Evolutionary conservation across 140 eudicot species (phyloP).

Genomic region (Flaveria floridana): DNA sequence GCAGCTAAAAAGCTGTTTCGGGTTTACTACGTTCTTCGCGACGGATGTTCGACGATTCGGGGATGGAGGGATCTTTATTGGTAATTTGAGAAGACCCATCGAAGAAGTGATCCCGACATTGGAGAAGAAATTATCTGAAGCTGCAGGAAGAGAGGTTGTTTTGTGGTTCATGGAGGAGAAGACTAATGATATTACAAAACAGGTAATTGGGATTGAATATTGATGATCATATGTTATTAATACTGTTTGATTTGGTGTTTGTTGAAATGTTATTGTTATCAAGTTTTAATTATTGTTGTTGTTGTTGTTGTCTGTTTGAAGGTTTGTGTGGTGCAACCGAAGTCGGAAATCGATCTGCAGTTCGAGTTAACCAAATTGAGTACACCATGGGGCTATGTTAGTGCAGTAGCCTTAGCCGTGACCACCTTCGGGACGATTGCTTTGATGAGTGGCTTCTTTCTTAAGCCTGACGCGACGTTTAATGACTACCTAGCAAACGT

Average conservation of each 20-base stretch:
- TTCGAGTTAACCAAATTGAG: conserved; percentile 75
- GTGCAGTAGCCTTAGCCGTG: conserved; percentile 72
- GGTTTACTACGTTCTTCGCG: conserved; percentile 86
- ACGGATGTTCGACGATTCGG: conserved; percentile 97
- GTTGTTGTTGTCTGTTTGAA: conserved; percentile 27
- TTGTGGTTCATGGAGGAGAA: conserved; percentile 97
- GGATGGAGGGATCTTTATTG: conserved; percentile 95
- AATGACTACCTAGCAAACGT: conserved; percentile 75
- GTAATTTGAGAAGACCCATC: conserved; percentile 84
- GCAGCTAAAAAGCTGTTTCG: conserved; percentile 88
- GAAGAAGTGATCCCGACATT: conserved; percentile 81
- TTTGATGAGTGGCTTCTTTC: conserved; percentile 88
- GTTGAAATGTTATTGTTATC: not conserved
- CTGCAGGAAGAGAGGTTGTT: conserved; percentile 91
- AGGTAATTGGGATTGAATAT: conserved; percentile 43
- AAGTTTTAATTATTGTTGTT: too few relatives aligned
- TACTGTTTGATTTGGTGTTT: not conserved
- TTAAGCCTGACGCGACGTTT: conserved; percentile 84
- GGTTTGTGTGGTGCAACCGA: conserved; percentile 99
- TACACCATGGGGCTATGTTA: conserved; percentile 79
- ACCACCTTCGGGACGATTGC: conserved; percentile 95
- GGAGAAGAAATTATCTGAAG: conserved; percentile 80
- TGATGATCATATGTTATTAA: not conserved
- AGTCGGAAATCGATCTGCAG: conserved; percentile 87
- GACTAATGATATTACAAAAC: conserved; percentile 72